phyloP scores from a whole-genome alignment of 2,329 filamentous ascomycete genomes.

The Alternaria angustiovoidea region DNA sequence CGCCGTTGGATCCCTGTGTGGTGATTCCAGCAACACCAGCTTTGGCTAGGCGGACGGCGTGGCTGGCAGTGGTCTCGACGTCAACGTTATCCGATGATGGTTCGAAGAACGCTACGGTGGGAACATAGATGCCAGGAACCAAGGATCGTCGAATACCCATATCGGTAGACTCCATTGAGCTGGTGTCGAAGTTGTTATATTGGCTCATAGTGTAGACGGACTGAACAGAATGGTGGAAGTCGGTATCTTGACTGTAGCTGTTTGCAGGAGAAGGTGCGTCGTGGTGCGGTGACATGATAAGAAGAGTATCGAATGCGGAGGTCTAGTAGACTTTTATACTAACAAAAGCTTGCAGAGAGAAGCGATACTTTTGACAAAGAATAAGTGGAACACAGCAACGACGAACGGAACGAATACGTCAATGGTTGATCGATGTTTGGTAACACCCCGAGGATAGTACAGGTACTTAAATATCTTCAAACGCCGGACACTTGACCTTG shows the following conservation, averaged over 20 bases:
- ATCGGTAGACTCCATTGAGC: constrained; percentile 48
- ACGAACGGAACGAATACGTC: constrained; percentile 47
- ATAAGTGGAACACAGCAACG: constrained; percentile 32
- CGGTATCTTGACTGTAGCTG: constrained; percentile 42
- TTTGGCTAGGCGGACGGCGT: constrained; percentile 72
- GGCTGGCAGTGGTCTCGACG: constrained; percentile 49
- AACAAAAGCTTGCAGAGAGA: constrained; percentile 32
- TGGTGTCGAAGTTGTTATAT: constrained; percentile 50
- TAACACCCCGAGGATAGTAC: constrained; percentile 39
- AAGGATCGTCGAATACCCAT: constrained; percentile 47
- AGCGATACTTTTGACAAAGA: constrained; percentile 46
- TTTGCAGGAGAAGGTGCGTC: constrained; percentile 49
- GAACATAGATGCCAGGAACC: constrained; percentile 55
- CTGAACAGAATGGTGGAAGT: constrained; percentile 46
- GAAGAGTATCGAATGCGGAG: constrained; percentile 10
- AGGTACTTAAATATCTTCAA: constrained; percentile 49
- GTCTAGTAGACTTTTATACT: constrained; percentile 38
- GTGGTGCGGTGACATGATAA: constrained; percentile 51
- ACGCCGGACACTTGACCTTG: constrained; percentile 31
- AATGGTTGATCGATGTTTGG: constrained; percentile 40
- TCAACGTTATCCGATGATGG: constrained; percentile 53
- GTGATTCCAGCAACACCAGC: constrained; percentile 77
- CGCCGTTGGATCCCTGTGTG: constrained; percentile 82
- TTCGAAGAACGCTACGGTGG: constrained; percentile 56
- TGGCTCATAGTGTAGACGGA: constrained; percentile 45